Base-by-base conservation (phyloP, 2,329 filamentous ascomycete species). In the Parastagonospora avenae region DNA sequence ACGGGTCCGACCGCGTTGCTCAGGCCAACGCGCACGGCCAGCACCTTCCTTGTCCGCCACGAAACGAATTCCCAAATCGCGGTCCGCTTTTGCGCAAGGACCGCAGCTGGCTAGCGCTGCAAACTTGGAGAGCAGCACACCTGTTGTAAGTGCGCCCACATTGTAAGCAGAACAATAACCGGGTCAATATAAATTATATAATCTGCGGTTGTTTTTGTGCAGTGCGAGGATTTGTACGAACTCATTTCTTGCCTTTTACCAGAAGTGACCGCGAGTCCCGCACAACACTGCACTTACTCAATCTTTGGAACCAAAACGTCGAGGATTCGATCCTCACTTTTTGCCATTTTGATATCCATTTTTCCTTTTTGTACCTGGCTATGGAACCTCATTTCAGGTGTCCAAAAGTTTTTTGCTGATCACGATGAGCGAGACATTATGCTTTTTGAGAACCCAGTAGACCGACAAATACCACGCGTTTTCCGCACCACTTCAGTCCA, bases 231-330 rank as follows among this genome's bases (percentile, higher is more conserved):
- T 76, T 83, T 86, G 86, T 79, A 81, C 70, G 84, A 87, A 88
- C 84, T 84, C 84, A 86, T 84, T 84, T 86, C 85, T 88, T 88
- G 85, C 84, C 84, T 87, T 88, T 88, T 88, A 88, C 85, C 85
- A 88, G 86, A 88, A 85, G 85, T 87, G 85, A 84, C 85, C 85
- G 84, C 87, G 85, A 83, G 74, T 77, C 78, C 79, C 79, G 79
- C 80, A 82, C 74, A 75, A 82, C 66, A 82, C 80, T 81, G 81
- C 80, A 79, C 76, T 84, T 68, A 66, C 35, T 67, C 64, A 83
- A 82, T 83, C 80, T 84, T 84, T 84, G 81, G 80, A 82, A 76
- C 62, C 51, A 57, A 38, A 42, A 48, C 10, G 29, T 48, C 56
- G 67, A 71, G 73, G 75, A 77, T 77, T 73, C 67, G 74, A 79